These are phyloP conservation scores for Candida albicans DNA, from an alignment of 1,139 yeast species.

Conservation along the genomic window DNA sequence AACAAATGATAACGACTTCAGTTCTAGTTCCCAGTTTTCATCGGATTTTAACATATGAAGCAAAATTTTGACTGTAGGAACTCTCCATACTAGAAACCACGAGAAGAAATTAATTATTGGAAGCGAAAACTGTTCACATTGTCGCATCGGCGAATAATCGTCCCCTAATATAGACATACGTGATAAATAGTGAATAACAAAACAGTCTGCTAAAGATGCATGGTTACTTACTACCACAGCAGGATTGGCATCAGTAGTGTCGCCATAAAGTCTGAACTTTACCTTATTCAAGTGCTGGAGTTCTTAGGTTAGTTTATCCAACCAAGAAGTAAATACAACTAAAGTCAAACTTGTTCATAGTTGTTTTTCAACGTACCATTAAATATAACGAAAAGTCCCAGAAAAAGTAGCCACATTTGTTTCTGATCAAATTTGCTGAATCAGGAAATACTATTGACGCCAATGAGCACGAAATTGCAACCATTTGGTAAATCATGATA, in stretches of 20 bases:
- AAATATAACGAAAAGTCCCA: slow-evolving; percentile 39
- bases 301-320: slow-evolving; percentile 8
- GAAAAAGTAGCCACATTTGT: slow-evolving; percentile 25
- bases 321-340: neutral
- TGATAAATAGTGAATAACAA: slow-evolving; percentile 49
- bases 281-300: slow-evolving; percentile 37
- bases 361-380: slow-evolving; percentile 24
- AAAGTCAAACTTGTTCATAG: neutral
- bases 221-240: slow-evolving; percentile 57
- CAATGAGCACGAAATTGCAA: slow-evolving; percentile 21
- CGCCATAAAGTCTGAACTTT: slow-evolving; percentile 42
- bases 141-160: slow-evolving; percentile 8
- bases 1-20: slow-evolving; percentile 23
- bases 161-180: slow-evolving; percentile 16
- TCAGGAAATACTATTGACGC: slow-evolving; percentile 28
- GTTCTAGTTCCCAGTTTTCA: slow-evolving; percentile 63
- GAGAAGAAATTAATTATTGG: slow-evolving; percentile 56
- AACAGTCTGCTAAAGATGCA: slow-evolving; percentile 53
- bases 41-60: slow-evolving; percentile 49
- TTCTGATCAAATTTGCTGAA: slow-evolving; percentile 23
- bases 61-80: slow-evolving; percentile 48
- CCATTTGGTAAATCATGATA: slow-evolving; percentile 24
- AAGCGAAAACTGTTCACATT: slow-evolving; percentile 17
- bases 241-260: slow-evolving; percentile 42
- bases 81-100: slow-evolving; percentile 60